Evolutionary conservation across 2,329 filamentous ascomycete genomes (phyloP), one percentile per base, ranked within the genome.

Genomic region (Colletotrichum tofieldiae): DNA sequence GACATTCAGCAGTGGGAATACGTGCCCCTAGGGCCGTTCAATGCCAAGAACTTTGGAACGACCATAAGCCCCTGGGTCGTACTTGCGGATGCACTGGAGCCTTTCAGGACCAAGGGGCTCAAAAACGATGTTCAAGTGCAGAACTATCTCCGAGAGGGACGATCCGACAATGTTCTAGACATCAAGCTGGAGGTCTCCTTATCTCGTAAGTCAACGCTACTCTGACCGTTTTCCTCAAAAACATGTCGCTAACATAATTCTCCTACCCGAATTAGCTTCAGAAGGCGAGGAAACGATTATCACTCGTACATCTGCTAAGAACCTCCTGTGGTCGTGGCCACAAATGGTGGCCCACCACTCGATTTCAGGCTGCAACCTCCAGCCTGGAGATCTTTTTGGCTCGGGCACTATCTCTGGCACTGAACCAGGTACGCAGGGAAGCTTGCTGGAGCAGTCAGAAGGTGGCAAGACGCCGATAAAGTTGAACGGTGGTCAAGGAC

Each of bases 261-360:
- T 47, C 14, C 14, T 45, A 18, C 1, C 11, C 20, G 7, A 32
- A 14, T 1, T 20, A 39, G 52, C 8, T 8, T 1, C 29, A 82
- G 80, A 79, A 6, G 73, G 76, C 37, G 72, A 75, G 3, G 80
- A 80, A 8, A 74, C 89, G 0, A 77, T 78, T n/a, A 77, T 84
- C 16, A 78, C 75, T 20, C 77, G 75, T 54, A 82, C 82, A 7
- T 82, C 77, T 37, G 78, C 81, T 0, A 79, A 75, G n/a, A 81
- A 86, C 61, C 84, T 96, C 1, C 86, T 96, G 0, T 96, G 91
- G 87, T 95, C 93, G 0, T 96, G 94, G 84, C 88, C 93, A 0
- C 94, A 96, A 79, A 95, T 96, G 93, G 84, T 96, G 37, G 89
- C 94, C 0, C 94, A 96, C 80, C 94, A 96, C 80, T 91, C 92